Base-by-base conservation (phyloP, 2,329 filamentous ascomycete genomes). In the Helotiales sp. region DNA sequence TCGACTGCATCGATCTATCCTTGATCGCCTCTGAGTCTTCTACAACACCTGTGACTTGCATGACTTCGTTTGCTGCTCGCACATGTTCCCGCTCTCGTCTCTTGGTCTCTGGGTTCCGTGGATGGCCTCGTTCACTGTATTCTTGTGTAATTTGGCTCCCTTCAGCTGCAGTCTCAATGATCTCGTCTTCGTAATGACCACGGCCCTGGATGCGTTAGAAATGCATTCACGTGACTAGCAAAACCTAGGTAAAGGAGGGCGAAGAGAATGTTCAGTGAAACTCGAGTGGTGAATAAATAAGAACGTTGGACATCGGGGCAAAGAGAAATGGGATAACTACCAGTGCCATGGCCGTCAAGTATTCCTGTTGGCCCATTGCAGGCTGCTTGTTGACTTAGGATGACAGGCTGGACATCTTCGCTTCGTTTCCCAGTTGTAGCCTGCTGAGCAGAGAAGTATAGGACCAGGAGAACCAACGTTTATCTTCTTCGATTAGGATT, bases 11-110 rank as follows among this genome's bases (percentile, higher is more conserved):
- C 2, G 68, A 71, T 58, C 74, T 75, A 15, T 52, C 63, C 37
- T 70, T 76, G 24, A 72, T 73, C 22, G 70, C 71, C 30, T 64
- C 47, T 15, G 71, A 68, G 55, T 77, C 73, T 65, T 78, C 77
- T 11, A 78, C 75, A 17, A 78, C 71, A 22, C 77, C 77, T 11
- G 76, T 77, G 30, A 75, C 75, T 60, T 76, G 73, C 75, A 78
- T 76, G 30, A 78, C 77, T 69, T 78, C 77, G 63, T 78, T 78
- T 37, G 76, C 75, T 22, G 77, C 76, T 32, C 76, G 72, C 26
- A 78, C 73, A 28, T 77, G 72, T 17, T 78, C 76, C 57, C 73
- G 71, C 47, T 77, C 74, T 50, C 74, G 68, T 20, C 74, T 69
- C 62, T 71, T 77, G 10, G 75, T 78, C 50, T 77, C 75, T 3